Conservation (phyloP, 2,329 filamentous ascomycete species). For the Cladosporium sp. region DNA sequence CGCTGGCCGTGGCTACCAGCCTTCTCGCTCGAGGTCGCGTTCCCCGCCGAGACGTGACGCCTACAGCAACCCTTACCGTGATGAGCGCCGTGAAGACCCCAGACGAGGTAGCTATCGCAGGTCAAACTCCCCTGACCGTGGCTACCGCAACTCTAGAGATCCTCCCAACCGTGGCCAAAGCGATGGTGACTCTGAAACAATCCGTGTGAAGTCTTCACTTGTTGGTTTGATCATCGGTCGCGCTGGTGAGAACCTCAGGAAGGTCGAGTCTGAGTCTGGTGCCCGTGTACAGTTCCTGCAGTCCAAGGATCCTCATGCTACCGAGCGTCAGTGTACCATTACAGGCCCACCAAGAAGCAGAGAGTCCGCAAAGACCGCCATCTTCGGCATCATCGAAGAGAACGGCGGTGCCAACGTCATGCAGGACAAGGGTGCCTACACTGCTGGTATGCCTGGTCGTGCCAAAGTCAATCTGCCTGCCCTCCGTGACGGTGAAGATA, state of each 20-base stretch:
- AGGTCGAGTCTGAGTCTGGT: conserved; percentile 78
- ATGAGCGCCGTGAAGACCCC: conserved; percentile 74
- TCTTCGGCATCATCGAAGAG: conserved; percentile 85
- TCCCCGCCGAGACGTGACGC: conserved; percentile 69
- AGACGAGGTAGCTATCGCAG: conserved; percentile 61
- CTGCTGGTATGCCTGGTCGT: conserved; percentile 37
- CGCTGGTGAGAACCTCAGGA: conserved; percentile 82
- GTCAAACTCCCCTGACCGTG: conserved; percentile 66
- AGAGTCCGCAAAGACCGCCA: conserved; percentile 76
- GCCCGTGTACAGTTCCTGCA: conserved; percentile 88
- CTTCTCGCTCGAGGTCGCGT: conserved; percentile 67
- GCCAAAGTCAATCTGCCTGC: conserved; percentile 46
- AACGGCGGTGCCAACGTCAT: conserved; percentile 61
- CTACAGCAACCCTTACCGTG: conserved; percentile 74
- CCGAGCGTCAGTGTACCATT: conserved; percentile 82
- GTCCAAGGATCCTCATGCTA: conserved; percentile 67
- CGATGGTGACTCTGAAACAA: conserved; percentile 72
- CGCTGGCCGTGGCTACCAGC: conserved; percentile 58
- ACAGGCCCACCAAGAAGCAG: conserved; percentile 71
- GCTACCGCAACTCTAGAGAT: conserved; percentile 30
- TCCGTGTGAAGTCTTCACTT: conserved; percentile 81
- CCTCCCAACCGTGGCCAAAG: conserved; percentile 38
- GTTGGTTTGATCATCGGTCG: conserved; percentile 90
- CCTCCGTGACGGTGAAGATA: conserved; percentile 77
- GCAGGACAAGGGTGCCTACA: conserved; percentile 38